phyloP scores from a whole-genome alignment of 2,329 filamentous ascomycete genomes.

The Rutstroemia sp. region DNA sequence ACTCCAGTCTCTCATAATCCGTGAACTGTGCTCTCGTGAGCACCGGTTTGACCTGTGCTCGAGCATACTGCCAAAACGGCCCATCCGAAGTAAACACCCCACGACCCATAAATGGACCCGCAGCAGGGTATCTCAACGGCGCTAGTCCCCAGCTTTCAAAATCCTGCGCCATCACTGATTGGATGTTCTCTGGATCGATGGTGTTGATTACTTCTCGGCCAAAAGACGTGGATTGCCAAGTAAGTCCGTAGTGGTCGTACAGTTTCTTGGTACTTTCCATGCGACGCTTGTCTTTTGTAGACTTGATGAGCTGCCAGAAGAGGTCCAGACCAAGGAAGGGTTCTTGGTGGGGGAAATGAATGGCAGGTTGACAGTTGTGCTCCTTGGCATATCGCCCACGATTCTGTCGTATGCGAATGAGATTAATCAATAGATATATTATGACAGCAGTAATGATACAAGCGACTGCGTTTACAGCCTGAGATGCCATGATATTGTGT shows the following conservation, averaged over 20 bases:
- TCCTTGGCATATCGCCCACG: no score
- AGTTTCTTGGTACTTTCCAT: not conserved
- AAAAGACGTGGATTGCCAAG: not conserved
- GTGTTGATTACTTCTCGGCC: slow-evolving; percentile 36
- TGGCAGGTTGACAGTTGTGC: no score
- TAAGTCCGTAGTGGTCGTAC: not conserved
- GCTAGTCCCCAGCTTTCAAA: slow-evolving; percentile 45
- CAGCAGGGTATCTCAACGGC: not conserved
- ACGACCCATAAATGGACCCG: slow-evolving; percentile 4
- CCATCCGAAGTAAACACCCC: slow-evolving; percentile 11
- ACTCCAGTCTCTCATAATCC: slow-evolving; percentile 61
- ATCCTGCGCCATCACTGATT: slow-evolving; percentile 43
- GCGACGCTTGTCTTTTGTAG: slow-evolving; percentile 25
- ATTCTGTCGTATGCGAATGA: no score
- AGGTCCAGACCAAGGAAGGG: slow-evolving; percentile 44
- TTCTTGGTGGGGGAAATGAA: slow-evolving; percentile 32
- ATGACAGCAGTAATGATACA: no score
- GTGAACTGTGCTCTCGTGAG: slow-evolving; percentile 46
- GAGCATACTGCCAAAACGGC: slow-evolving; percentile 1
- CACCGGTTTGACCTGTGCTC: slow-evolving; percentile 41
- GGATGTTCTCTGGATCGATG: slow-evolving; percentile 45
- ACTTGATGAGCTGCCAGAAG: slow-evolving; percentile 33
- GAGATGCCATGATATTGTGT: no score
- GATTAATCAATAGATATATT: no score
- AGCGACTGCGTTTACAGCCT: no score